Evolutionary conservation across 2,329 filamentous ascomycete genomes (phyloP), one percentile per base, ranked within the genome.

Genomic region (Spiromastix sp.): DNA sequence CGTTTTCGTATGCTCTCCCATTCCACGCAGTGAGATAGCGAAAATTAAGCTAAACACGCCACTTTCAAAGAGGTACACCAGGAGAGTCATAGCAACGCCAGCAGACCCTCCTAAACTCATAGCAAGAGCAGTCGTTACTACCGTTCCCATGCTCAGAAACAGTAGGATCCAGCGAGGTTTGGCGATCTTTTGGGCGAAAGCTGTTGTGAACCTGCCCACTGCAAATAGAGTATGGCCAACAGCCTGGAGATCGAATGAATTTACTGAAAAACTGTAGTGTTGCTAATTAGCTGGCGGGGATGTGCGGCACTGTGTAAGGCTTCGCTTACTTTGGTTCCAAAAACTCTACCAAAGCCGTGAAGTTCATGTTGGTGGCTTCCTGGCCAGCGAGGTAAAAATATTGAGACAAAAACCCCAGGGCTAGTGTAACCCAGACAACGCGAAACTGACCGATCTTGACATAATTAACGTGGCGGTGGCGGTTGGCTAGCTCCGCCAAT

Each of bases 341-440:
- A 3, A 49, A 38, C 1, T 38, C 18, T 16, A 73, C 50, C 36
- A 72, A 72, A 2, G 54, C 45, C 16, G 53, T 46, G 34, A 72
- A 70, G 9, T 58, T 60, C 5, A 63, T 67, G 2, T 70, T 66
- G 13, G 73, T 55, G 18, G 66, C 64, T 55, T 79, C 75, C 49
- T 79, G 74, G 1, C 64, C 71, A 9, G 72, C 74, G 1, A 76
- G 69, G 43, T 78, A 79, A 55, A 70, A 74, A 47, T 73, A 77
- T 42, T 71, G 67, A 8, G 67, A 64, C 47, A 72, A 66, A 2
- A 71, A 55, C 0, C 68, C 74, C 2, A 77, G 45, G 2, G 48
- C 67, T 1, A 79, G 63, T 0, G 72, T 74, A 34, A 74, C 51
- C 65, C 69, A 76, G 28, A 76, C 63, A 7, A 76, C 59, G 4